Evolutionary conservation across 1,139 yeast genomes (phyloP).

Genomic region (Neolecta irregularis): DNA sequence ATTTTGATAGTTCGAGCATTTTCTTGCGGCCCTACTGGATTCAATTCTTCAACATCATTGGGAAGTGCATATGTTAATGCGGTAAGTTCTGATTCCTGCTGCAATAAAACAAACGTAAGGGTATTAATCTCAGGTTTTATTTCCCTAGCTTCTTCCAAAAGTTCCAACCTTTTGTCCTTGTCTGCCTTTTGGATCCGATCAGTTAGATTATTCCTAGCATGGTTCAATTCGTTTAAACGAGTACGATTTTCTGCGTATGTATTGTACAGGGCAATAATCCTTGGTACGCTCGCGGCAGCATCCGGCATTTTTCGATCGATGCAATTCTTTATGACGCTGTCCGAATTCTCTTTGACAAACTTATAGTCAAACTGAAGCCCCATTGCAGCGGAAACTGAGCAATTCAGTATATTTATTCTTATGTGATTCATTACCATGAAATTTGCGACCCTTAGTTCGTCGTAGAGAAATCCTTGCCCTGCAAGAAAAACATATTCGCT

Average conservation of each 20-base stretch:
- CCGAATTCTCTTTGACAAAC: constrained; percentile 10
- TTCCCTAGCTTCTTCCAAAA: constrained; percentile 11
- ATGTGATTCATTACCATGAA: too few species aligned
- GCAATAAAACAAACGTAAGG: constrained; percentile 10
- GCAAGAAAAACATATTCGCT: too few species aligned
- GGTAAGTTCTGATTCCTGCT: constrained; percentile 10
- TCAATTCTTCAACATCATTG: constrained; percentile 14
- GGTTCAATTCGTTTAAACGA: constrained; percentile 10
- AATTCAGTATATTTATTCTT: too few species aligned
- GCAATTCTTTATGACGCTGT: constrained; percentile 8
- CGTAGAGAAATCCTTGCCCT: too few species aligned
- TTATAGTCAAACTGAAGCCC: constrained; percentile 12
- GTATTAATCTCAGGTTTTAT: constrained; percentile 13
- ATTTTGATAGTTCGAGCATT: constrained; percentile 14
- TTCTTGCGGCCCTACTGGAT: constrained; percentile 15
- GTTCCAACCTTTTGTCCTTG: constrained; percentile 2
- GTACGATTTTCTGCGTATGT: constrained; percentile 8
- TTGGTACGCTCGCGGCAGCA: constrained; percentile 12
- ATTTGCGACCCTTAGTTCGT: too few species aligned
- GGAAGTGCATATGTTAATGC: constrained; percentile 15
- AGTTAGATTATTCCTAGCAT: constrained; percentile 13
- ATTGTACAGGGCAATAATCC: constrained; percentile 9
- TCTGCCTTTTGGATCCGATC: constrained; percentile 7
- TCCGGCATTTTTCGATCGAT: constrained; percentile 13
- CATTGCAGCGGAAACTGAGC: too few species aligned